Evolutionary conservation across 257 asterid species (phyloP), one percentile per base, ranked within the genome.

Genomic region (Sherardia arvensis): DNA sequence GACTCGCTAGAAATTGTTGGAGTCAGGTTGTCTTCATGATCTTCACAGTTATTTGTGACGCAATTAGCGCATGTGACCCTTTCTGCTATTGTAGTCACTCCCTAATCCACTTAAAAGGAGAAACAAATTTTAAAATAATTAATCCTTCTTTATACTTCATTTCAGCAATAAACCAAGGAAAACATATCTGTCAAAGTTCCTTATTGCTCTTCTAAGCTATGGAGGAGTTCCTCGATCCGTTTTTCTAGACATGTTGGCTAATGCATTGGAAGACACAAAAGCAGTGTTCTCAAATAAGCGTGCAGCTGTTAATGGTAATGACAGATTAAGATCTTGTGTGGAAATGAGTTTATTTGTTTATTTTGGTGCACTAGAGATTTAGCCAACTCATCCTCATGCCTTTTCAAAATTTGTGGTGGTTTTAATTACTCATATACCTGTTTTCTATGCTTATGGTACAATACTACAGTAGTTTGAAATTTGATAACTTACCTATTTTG

Each of bases 291-390:
- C 87, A 30, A 62, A 81, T 62, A 76, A n/a, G 78, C 80, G 79
- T 32, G 78, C 82, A 28, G 98, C 98, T 22, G 61, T 88, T 5
- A 84, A 78, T 79, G 98, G 96, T 91, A 79, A 59, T 30, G n/a
- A 60, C 28, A 14, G 22, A 40, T 57, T n/a, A 10, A 34, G 22
- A 36, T 30, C 53, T 61, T 12, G 21, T 23, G 57, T 27, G 21
- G 14, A 17, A 45, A 29, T 45, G 21, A 21, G 30, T 45, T 18
- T 28, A 47, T 18, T 3, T 18, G 18, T 4, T 8, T 10, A 7
- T 38, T 11, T 23, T 2, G 34, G n/a, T n/a, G 3, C 29, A 25
- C 64, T 38, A 38, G 47, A n/a, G n/a, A n/a, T 59, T 15, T 1
- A 8, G 47, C 28, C 51, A 43, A 59, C 23, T 21, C 45, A 30